Conservation (phyloP, 352 stramenopile genomes). For the Globisporangium acanthophoron region DNA sequence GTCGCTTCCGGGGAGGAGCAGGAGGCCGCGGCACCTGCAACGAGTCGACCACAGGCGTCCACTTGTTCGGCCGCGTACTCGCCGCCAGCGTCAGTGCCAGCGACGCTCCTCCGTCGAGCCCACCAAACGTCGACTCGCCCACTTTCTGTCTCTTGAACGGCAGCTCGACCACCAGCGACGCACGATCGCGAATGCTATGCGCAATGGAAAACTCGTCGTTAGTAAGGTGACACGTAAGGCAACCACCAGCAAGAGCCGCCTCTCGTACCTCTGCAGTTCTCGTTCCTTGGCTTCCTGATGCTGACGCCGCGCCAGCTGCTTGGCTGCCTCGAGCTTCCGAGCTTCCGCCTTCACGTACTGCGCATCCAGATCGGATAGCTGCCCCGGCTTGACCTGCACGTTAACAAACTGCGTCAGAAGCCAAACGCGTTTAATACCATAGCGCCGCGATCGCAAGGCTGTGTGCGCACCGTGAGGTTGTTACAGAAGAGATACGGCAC, state of each 20-base stretch:
- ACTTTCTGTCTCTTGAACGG: slow-evolving; percentile 37
- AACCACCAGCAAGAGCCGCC: background rate
- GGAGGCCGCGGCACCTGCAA: slow-evolving; percentile 5
- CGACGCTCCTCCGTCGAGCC: slow-evolving; percentile 3
- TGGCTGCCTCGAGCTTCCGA: slow-evolving; percentile 3
- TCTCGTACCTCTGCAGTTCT: slow-evolving; percentile 10
- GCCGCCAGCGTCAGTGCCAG: slow-evolving; percentile 5
- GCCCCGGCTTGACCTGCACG: background rate
- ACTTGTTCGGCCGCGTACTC: background rate
- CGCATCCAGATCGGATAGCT: slow-evolving; percentile 3
- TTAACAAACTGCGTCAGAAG: background rate
- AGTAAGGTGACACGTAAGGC: slow-evolving; percentile 7
- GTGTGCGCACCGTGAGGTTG: slow-evolving; percentile 48
- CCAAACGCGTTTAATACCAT: background rate
- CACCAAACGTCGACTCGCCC: slow-evolving; percentile 23
- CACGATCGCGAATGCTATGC: slow-evolving; percentile 9
- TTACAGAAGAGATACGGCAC: slow-evolving; percentile 77
- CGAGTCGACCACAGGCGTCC: slow-evolving; percentile 1
- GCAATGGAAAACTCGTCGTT: background rate
- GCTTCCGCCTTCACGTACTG: slow-evolving; percentile 15
- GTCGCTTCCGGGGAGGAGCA: slow-evolving; percentile 12
- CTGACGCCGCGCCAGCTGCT: slow-evolving; percentile 1
- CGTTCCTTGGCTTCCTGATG: slow-evolving; percentile 9
- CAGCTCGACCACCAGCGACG: slow-evolving; percentile 11
- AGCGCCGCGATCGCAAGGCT: too few relatives aligned